These are phyloP conservation scores for Pelargonium fulgidum DNA, from an alignment of 441 rosid genomes.

Conservation along the genomic window DNA sequence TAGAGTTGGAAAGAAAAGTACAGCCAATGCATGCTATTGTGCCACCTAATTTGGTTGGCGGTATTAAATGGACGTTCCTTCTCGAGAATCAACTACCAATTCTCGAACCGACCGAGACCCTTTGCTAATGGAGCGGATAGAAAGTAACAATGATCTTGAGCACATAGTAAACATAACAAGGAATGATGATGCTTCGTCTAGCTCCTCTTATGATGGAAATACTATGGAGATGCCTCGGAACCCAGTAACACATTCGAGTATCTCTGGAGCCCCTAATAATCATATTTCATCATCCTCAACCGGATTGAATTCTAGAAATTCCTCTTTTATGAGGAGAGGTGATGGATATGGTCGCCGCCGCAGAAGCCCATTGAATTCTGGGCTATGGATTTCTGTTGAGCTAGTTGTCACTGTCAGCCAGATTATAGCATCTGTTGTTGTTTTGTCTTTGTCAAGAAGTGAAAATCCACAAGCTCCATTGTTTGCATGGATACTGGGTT, in stretches of 20 bases:
- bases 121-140: conserved; percentile 60
- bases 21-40: conserved; percentile 24
- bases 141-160: conserved; percentile 33
- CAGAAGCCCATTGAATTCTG: conserved; percentile 88
- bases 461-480: conserved; percentile 77
- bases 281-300: conserved; percentile 39
- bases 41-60: conserved; percentile 23
- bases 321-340: conserved; percentile 43
- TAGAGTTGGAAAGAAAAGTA: conserved; percentile 17
- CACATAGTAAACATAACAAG: conserved; percentile 58
- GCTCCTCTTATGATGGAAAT: conserved; percentile 38
- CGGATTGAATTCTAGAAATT: conserved; percentile 41
- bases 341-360: conserved; percentile 52
- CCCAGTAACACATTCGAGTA: conserved; percentile 42
- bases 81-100: conserved; percentile 33
- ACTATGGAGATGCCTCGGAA: conserved; percentile 26
- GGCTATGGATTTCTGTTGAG: conserved; percentile 85
- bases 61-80: conserved; percentile 61
- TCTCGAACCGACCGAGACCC: conserved; percentile 36
- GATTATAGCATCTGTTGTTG: conserved; percentile 71
- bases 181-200: conserved; percentile 33
- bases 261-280: conserved; percentile 29
- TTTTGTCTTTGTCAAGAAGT: conserved; percentile 62
- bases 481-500: conserved; percentile 84
- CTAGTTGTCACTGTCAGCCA: conserved; percentile 72